Conservation (phyloP, 148 eudicot species). For the Chenopodium formosanum region DNA sequence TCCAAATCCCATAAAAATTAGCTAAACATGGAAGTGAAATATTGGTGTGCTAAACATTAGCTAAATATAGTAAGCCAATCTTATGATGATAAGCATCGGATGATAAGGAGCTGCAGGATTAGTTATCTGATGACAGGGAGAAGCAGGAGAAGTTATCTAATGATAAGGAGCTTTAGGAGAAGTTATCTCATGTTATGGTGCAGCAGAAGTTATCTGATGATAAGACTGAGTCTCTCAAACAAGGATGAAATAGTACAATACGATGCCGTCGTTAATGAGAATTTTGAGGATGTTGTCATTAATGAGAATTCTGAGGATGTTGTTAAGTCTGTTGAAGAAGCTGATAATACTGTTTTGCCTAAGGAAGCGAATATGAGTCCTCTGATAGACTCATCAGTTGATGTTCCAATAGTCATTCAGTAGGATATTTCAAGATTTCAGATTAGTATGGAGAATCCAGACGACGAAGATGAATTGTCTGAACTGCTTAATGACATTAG, state of each 20-base stretch:
- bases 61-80: no score
- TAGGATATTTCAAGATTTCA: slow-evolving; percentile 14
- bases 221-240: slow-evolving; percentile 4
- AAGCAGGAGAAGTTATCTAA: not conserved
- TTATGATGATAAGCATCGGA: no score
- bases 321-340: slow-evolving; percentile 7
- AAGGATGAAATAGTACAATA: not conserved
- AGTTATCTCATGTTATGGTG: no score
- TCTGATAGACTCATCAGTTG: not conserved
- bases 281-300: not conserved
- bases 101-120: no score
- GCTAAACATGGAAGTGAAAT: no score
- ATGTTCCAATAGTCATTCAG: not conserved
- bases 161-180: not conserved
- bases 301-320: not conserved
- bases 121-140: not conserved
- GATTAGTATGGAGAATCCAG: slow-evolving; percentile 26
- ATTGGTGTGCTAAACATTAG: no score
- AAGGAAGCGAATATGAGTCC: slow-evolving; percentile 1
- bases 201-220: not conserved
- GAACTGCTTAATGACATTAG: slow-evolving; percentile 22
- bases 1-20: no score
- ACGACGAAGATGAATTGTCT: slow-evolving; percentile 3
- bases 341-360: not conserved
- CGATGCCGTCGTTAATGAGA: not conserved